phyloP scores from a whole-genome alignment of 78 protist species.

The Paratrimastix pyriformis region DNA sequence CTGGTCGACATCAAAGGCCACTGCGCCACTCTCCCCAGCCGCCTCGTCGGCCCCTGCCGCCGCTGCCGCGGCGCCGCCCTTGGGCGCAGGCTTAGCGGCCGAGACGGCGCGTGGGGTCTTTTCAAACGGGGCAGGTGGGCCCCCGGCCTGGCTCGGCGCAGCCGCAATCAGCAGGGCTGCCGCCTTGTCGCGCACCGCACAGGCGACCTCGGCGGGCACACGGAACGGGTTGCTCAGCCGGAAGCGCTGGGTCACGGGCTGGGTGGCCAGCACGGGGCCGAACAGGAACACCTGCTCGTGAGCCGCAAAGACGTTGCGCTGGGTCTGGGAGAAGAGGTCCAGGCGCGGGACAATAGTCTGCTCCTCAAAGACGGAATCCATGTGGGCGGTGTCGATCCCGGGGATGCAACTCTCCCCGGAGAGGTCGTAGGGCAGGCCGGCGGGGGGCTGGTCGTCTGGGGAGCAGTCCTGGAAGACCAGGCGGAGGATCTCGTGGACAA shows the following conservation, averaged over 20 bases:
- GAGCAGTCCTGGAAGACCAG: slow-evolving; percentile 37
- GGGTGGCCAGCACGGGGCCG: slow-evolving; percentile 32
- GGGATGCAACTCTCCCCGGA: slow-evolving; percentile 65
- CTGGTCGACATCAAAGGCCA: slow-evolving; percentile 32
- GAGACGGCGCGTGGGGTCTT: too few relatives aligned
- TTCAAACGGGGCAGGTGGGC: too few relatives aligned
- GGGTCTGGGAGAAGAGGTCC: neutral
- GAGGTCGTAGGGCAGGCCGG: slow-evolving; percentile 44
- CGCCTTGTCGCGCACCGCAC: too few relatives aligned
- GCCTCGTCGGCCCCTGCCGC: neutral
- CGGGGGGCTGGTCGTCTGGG: slow-evolving; percentile 3
- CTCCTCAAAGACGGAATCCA: slow-evolving; percentile 62
- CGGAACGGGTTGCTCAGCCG: slow-evolving; percentile 54
- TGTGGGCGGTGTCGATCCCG: slow-evolving; percentile 44
- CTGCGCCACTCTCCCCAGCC: neutral
- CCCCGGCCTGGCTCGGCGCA: too few relatives aligned
- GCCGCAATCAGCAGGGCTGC: too few relatives aligned
- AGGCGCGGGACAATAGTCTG: slow-evolving; percentile 35
- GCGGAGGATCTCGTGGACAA: slow-evolving; percentile 16
- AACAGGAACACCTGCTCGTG: slow-evolving; percentile 45
- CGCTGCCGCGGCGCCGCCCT: neutral
- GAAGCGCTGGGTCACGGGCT: slow-evolving; percentile 18
- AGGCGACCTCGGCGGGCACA: slow-evolving; percentile 39
- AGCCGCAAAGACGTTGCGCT: slow-evolving; percentile 26
- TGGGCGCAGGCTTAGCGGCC: neutral